Conservation (phyloP, 106 monocot genomes). For the Xerophyta viscosa region DNA sequence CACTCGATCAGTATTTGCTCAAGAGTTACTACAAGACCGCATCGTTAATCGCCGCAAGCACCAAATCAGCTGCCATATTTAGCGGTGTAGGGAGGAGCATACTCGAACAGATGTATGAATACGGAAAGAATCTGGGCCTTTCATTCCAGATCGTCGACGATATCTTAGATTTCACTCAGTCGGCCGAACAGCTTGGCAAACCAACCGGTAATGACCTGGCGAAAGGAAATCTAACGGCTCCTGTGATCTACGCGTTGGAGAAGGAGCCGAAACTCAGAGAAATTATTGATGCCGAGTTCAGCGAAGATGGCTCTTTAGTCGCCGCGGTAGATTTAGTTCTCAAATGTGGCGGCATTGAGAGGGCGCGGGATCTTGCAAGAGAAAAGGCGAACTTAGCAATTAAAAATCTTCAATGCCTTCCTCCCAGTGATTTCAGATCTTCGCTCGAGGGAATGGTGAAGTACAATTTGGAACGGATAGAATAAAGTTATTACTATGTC, state of each 20-base stretch:
- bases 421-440: slow-evolving; percentile 46
- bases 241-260: slow-evolving; percentile 81
- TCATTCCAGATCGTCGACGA: slow-evolving; percentile 96
- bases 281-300: slow-evolving; percentile 85
- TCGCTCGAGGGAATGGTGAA: slow-evolving; percentile 71
- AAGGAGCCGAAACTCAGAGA: slow-evolving; percentile 64
- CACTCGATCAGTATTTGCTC: slow-evolving; percentile 78
- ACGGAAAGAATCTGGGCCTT: slow-evolving; percentile 85
- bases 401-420: slow-evolving; percentile 66
- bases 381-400: slow-evolving; percentile 68
- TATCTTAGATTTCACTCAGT: slow-evolving; percentile 91
- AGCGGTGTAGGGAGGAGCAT: slow-evolving; percentile 33
- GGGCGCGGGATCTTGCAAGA: slow-evolving; percentile 63
- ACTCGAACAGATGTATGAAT: slow-evolving; percentile 74
- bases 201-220: slow-evolving; percentile 76
- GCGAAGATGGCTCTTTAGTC: slow-evolving; percentile 57
- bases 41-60: slow-evolving; percentile 78
- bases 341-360: slow-evolving; percentile 55
- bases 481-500: no score
- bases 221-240: slow-evolving; percentile 92
- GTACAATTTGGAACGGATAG: slow-evolving; percentile 79
- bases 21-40: slow-evolving; percentile 99
- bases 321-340: slow-evolving; percentile 57
- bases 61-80: slow-evolving; percentile 89
- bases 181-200: slow-evolving; percentile 85